Percentiles rank a stretch among this genome's conserved stretches.
phyloP scores from a whole-genome alignment of 306 rosid species.

The Coriaria nepalensis region DNA sequence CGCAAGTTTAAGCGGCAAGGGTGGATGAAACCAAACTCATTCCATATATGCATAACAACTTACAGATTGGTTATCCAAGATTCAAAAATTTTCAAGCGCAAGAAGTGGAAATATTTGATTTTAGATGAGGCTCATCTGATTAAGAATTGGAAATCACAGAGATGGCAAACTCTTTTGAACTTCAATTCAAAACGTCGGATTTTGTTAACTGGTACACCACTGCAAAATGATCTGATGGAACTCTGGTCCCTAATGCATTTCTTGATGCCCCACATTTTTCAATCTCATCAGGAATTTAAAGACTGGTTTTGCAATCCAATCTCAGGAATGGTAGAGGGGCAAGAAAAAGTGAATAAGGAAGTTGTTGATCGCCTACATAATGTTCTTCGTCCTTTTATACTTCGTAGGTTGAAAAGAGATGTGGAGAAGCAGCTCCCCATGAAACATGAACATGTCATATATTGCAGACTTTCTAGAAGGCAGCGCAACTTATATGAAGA shows the following conservation, averaged over 20 bases:
- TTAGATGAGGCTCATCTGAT: slow-evolving; percentile 97
- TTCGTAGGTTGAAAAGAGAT: slow-evolving; percentile 85
- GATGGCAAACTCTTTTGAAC: slow-evolving; percentile 98
- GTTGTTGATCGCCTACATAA: slow-evolving; percentile 97
- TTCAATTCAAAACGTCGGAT: slow-evolving; percentile 92
- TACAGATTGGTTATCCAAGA: slow-evolving; percentile 95
- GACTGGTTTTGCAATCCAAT: slow-evolving; percentile 99
- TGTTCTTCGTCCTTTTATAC: slow-evolving; percentile 93
- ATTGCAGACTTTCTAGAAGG: slow-evolving; percentile 88
- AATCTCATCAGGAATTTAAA: slow-evolving; percentile 97
- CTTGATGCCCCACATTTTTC: slow-evolving; percentile 98
- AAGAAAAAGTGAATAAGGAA: slow-evolving; percentile 91
- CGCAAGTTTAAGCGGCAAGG: slow-evolving; percentile 88
- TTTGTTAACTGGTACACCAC: slow-evolving; percentile 87
- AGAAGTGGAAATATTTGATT: slow-evolving; percentile 97
- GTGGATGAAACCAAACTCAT: slow-evolving; percentile 84
- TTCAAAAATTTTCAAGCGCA: slow-evolving; percentile 95
- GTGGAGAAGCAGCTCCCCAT: slow-evolving; percentile 96
- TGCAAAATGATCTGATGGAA: slow-evolving; percentile 99
- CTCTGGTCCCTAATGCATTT: slow-evolving; percentile 99
- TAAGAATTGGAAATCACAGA: slow-evolving; percentile 97
- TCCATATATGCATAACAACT: slow-evolving; percentile 94
- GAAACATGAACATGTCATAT: slow-evolving; percentile 88
- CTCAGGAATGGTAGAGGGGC: slow-evolving; percentile 99
- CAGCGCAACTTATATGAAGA: slow-evolving; percentile 95